phyloP scores from a whole-genome alignment of 2,329 filamentous ascomycete species.

The Lachnellula suecica region DNA sequence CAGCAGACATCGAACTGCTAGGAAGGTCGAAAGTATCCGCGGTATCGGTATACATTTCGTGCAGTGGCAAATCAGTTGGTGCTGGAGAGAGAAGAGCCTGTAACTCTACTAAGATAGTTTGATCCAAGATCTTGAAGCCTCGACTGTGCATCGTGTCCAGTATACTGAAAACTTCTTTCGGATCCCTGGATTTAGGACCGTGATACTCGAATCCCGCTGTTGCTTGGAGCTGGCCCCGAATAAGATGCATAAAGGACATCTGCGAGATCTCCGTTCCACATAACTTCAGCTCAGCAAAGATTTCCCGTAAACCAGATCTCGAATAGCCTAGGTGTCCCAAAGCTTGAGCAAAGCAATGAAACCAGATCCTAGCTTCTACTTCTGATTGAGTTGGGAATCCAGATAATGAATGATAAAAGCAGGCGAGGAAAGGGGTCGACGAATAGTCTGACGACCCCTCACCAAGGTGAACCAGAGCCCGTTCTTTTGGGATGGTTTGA shows the following conservation, averaged over 20 bases:
- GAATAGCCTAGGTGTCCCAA: constrained; percentile 39
- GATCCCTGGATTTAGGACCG: constrained; percentile 1
- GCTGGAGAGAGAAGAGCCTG: constrained; percentile 21
- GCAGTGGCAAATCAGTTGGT: constrained; percentile 7
- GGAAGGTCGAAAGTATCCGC: constrained; percentile 24
- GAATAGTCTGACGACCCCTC: constrained; percentile 34
- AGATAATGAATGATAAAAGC: constrained; percentile 37
- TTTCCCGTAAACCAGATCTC: constrained; percentile 32
- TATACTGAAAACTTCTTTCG: constrained; percentile 38
- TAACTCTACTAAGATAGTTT: constrained; percentile 27
- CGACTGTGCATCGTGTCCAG: constrained; percentile 41
- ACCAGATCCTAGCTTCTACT: constrained; percentile 34
- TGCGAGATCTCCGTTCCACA: constrained; percentile 36
- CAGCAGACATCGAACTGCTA: constrained; percentile 13
- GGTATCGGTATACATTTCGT: constrained; percentile 30
- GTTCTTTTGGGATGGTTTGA: constrained; percentile 31
- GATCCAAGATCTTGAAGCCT: constrained; percentile 39
- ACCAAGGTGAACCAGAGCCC: constrained; percentile 37
- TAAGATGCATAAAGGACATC: constrained; percentile 34
- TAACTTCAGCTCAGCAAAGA: constrained; percentile 35
- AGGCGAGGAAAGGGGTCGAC: constrained; percentile 42
- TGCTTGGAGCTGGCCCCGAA: constrained; percentile 36
- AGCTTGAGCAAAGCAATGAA: constrained; percentile 37
- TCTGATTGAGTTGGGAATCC: constrained; percentile 30
- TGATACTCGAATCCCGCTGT: constrained; percentile 26